Evolutionary conservation across 2,329 filamentous ascomycete species (phyloP).

Genomic region (Claviceps spartinae): DNA sequence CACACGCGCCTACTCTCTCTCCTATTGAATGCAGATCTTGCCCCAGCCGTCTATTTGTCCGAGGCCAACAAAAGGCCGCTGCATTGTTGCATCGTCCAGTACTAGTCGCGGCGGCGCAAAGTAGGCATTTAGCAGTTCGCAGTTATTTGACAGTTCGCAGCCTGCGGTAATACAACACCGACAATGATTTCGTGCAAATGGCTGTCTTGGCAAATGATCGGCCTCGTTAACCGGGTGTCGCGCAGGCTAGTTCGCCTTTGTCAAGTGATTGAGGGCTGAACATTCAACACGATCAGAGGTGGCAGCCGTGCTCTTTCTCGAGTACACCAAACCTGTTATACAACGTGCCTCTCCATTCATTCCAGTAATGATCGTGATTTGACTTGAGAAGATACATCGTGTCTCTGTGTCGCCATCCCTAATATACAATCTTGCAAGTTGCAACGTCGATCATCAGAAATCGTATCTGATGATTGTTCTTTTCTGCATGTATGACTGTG

Average conservation of each 20-base stretch:
- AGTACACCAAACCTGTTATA: neutral
- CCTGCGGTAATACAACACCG: neutral
- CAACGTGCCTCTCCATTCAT: neutral
- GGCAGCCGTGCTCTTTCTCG: neutral
- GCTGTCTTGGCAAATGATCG: neutral
- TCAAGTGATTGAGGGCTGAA: neutral
- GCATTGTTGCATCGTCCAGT: neutral
- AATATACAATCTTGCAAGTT: neutral
- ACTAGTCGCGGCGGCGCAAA: neutral
- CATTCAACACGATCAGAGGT: neutral
- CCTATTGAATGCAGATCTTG: neutral
- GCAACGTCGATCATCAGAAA: neutral
- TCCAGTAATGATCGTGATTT: neutral
- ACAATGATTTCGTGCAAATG: neutral
- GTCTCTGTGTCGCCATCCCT: neutral
- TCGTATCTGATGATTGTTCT: neutral
- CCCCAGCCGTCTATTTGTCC: conserved; percentile 1
- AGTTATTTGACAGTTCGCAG: neutral
- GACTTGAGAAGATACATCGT: neutral
- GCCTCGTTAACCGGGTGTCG: neutral
- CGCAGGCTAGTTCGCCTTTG: neutral
- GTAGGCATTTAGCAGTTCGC: too few relatives aligned
- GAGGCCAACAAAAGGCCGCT: neutral
- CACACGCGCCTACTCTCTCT: neutral
- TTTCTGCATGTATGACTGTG: neutral